Conservation (phyloP, 1,139 yeast species). For the Kodamaea arcana region DNA sequence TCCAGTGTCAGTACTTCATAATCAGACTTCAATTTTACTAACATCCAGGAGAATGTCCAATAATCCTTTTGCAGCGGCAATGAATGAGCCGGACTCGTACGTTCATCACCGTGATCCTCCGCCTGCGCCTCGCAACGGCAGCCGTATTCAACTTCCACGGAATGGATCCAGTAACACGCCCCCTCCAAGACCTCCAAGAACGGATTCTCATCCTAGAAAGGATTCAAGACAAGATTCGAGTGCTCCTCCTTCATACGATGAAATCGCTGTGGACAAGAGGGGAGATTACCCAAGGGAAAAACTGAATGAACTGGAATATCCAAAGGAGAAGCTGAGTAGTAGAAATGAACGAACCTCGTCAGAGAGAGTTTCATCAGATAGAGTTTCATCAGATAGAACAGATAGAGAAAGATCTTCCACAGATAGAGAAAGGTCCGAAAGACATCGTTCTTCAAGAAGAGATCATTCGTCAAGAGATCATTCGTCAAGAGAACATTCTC, state of each 20-base stretch:
- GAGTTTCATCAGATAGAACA: slow-evolving; percentile 2
- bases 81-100: slow-evolving; percentile 35
- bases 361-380: background rate
- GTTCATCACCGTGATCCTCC: slow-evolving; percentile 35
- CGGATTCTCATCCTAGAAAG: too few relatives aligned
- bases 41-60: slow-evolving; percentile 43
- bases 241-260: slow-evolving; percentile 66
- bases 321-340: too few relatives aligned
- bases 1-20: too few relatives aligned
- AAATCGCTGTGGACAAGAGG: slow-evolving; percentile 54
- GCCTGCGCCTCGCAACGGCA: slow-evolving; percentile 19
- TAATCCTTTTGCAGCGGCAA: slow-evolving; percentile 54
- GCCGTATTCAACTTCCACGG: slow-evolving; percentile 3
- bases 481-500: slow-evolving; percentile 8
- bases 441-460: slow-evolving; percentile 3
- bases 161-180: slow-evolving; percentile 5
- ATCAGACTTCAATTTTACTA: slow-evolving; percentile 25
- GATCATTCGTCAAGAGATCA: slow-evolving; percentile 10
- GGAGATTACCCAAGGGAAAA: slow-evolving; percentile 54
- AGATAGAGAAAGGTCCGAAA: slow-evolving; percentile 2
- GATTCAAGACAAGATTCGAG: slow-evolving; percentile 17
- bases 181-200: slow-evolving; percentile 27
- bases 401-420: slow-evolving; percentile 6
- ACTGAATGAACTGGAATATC: slow-evolving; percentile 1
- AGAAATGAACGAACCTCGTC: background rate